These are phyloP conservation scores for Sporothrix inflata DNA, from an alignment of 2,329 filamentous ascomycete genomes.

Conservation along the genomic window DNA sequence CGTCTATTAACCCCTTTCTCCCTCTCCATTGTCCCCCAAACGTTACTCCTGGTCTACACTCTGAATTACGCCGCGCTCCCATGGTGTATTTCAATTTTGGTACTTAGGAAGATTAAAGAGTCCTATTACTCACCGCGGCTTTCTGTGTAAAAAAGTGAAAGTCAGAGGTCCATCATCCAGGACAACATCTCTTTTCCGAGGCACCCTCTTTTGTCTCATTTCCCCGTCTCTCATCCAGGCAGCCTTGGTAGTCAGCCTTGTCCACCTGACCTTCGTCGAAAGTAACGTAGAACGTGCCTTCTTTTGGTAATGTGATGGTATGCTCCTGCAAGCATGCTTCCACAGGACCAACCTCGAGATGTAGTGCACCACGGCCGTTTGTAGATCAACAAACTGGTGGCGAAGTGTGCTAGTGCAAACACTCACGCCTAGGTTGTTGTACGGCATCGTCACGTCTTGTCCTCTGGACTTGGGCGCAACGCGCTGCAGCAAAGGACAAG, in stretches of 20 bases:
- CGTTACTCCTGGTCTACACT: constrained; percentile 72
- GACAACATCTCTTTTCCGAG: constrained; percentile 57
- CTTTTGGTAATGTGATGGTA: neutral
- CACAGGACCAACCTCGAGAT: neutral
- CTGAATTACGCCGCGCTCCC: constrained; percentile 70
- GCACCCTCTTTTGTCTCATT: neutral
- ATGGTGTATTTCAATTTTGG: constrained; percentile 84
- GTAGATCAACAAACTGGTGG: neutral
- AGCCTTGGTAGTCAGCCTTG: neutral
- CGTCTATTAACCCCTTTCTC: neutral
- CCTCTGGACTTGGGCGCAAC: neutral
- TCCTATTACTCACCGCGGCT: constrained; percentile 72
- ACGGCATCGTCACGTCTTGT: too few species aligned
- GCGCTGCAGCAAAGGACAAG: neutral
- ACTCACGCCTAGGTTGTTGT: neutral
- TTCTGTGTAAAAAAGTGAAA: constrained; percentile 56
- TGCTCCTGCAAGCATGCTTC: neutral
- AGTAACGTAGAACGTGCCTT: neutral
- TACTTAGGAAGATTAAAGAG: constrained; percentile 71
- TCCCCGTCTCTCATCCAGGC: neutral
- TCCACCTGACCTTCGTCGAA: neutral
- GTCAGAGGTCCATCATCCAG: constrained; percentile 70
- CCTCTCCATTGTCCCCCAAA: neutral
- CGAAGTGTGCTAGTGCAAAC: neutral
- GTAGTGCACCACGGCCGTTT: neutral